phyloP scores from a whole-genome alignment of 73 alveolate species.

The Stentor coeruleus region DNA sequence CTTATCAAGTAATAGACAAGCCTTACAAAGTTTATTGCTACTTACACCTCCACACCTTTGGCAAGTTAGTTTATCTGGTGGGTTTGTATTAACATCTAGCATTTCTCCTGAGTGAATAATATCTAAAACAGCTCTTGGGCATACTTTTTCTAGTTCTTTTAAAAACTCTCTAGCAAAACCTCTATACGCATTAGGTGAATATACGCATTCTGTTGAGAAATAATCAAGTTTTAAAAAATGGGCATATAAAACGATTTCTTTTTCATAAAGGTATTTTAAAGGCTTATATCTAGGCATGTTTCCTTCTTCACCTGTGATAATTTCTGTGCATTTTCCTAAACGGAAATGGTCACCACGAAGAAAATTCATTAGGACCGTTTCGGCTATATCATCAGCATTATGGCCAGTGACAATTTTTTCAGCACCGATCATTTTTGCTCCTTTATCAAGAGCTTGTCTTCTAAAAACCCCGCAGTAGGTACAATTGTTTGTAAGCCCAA shows the following conservation, averaged over 20 bases:
- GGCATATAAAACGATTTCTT: conserved; percentile 98
- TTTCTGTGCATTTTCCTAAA: conserved; percentile 78
- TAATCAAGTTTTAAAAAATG: conserved; percentile 88
- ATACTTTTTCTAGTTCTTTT: conserved; percentile 44
- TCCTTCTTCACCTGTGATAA: conserved; percentile 90
- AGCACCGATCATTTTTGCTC: conserved; percentile 83
- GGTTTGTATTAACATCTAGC: conserved; percentile 56
- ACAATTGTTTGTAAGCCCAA: conserved; percentile 58
- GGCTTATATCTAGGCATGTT: conserved; percentile 92
- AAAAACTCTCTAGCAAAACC: conserved; percentile 94
- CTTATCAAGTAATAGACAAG: conserved; percentile 88
- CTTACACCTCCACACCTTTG: conserved; percentile 80
- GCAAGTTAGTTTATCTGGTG: conserved; percentile 63
- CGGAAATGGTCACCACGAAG: conserved; percentile 96
- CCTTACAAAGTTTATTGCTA: conserved; percentile 87
- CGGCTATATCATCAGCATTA: conserved; percentile 99
- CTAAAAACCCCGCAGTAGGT: conserved; percentile 99
- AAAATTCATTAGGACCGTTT: conserved; percentile 94
- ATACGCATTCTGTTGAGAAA: conserved; percentile 95
- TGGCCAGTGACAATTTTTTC: conserved; percentile 96
- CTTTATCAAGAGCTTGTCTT: conserved; percentile 96
- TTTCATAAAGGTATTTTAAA: conserved; percentile 93
- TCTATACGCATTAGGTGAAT: conserved; percentile 96
- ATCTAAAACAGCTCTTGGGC: conserved; percentile 83
- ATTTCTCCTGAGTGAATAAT: conserved; percentile 87